phyloP scores from a whole-genome alignment of 305 asterid species.

The Salvia sclarea region DNA sequence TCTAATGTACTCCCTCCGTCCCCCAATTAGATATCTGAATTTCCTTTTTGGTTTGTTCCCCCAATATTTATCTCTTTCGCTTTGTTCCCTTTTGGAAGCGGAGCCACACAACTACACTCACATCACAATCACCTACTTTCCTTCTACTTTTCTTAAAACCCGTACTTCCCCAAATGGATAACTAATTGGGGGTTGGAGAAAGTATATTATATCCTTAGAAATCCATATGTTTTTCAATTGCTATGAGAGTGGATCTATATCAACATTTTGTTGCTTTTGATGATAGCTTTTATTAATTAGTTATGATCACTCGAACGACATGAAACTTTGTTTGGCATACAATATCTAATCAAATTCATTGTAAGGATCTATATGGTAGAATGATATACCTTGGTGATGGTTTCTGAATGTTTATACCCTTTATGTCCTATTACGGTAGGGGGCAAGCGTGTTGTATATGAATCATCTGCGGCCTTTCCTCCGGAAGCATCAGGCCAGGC shows the following conservation, averaged over 20 bases:
- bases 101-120: too few species aligned
- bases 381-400: constrained; percentile 16
- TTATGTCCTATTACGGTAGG: constrained; percentile 51
- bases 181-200: too few species aligned
- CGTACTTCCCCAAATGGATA: too few species aligned
- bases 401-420: constrained; percentile 22
- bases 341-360: background rate
- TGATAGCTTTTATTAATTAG: background rate
- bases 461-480: constrained; percentile 78
- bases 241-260: background rate
- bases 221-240: constrained; percentile 3
- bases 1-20: too few species aligned
- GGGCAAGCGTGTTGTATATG: constrained; percentile 70
- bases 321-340: background rate
- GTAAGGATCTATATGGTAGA: background rate
- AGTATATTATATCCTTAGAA: too few species aligned
- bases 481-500: constrained; percentile 64
- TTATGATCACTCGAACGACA: background rate
- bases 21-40: too few species aligned
- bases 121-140: too few species aligned
- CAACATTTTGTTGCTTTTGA: background rate
- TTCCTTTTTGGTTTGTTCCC: too few species aligned
- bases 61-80: too few species aligned
- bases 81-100: too few species aligned
- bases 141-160: too few species aligned